Evolutionary conservation across 2,329 filamentous ascomycete genomes (phyloP).

Genomic region (Pyrenochaeta sp.): DNA sequence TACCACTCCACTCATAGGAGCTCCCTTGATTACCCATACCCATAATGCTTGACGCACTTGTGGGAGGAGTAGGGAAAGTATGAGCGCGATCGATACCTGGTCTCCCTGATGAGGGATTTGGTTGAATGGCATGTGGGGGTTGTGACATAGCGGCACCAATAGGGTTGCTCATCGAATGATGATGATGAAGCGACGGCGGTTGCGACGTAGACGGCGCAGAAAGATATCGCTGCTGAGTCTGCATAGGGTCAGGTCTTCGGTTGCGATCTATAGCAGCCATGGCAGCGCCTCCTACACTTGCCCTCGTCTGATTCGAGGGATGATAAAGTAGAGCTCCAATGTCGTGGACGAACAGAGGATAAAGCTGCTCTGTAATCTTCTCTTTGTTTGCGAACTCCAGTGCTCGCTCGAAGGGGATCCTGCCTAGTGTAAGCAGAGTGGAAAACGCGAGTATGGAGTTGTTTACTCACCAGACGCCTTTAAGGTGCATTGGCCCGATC

Average conservation of each 20-base stretch:
- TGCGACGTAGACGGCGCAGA: slow-evolving; percentile 66
- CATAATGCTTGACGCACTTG: slow-evolving; percentile 88
- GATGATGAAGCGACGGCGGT: slow-evolving; percentile 76
- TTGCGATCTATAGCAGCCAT: slow-evolving; percentile 79
- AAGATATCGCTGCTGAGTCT: slow-evolving; percentile 61
- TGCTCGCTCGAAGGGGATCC: slow-evolving; percentile 98
- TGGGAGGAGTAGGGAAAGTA: slow-evolving; percentile 92
- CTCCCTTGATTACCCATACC: slow-evolving; percentile 76
- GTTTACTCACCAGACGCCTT: slow-evolving; percentile 65
- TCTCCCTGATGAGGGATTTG: slow-evolving; percentile 66
- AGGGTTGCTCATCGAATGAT: slow-evolving; percentile 70
- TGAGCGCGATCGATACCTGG: slow-evolving; percentile 81
- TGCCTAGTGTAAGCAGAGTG: slow-evolving; percentile 50
- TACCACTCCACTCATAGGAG: slow-evolving; percentile 79
- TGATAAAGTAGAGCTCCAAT: slow-evolving; percentile 94
- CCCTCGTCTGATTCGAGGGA: slow-evolving; percentile 84
- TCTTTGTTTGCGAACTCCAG: slow-evolving; percentile 99
- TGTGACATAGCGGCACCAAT: slow-evolving; percentile 70
- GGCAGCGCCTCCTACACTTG: slow-evolving; percentile 72
- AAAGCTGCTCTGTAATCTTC: slow-evolving; percentile 95
- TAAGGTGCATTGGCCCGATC: slow-evolving; percentile 98
- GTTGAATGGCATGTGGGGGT: slow-evolving; percentile 69
- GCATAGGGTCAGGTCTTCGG: slow-evolving; percentile 54
- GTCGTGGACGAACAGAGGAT: slow-evolving; percentile 97
- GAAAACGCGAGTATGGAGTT: neutral